phyloP scores from a whole-genome alignment of 495 filamentous ascomycete species.

The Aspergillus indologenus region DNA sequence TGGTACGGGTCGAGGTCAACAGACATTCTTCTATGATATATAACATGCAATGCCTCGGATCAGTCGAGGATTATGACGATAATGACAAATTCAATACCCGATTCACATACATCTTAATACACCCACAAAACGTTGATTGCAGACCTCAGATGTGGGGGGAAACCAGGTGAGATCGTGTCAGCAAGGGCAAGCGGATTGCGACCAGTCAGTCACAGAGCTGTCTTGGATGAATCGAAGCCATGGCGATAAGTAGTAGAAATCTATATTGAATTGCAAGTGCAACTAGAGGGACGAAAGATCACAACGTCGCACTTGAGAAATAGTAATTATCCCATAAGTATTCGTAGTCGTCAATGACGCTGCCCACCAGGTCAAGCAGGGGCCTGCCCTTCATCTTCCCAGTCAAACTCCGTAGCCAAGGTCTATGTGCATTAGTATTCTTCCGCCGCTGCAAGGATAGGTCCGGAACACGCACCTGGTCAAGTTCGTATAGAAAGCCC shows the following conservation, averaged over 20 bases:
- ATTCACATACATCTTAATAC: not conserved
- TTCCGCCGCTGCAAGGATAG: not conserved
- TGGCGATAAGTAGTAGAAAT: not conserved
- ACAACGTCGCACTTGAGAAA: constrained; percentile 73
- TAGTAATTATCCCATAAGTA: constrained; percentile 98
- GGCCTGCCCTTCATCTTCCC: constrained; percentile 69
- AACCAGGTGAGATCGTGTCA: too few relatives aligned
- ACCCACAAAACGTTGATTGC: not conserved
- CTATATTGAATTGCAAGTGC: not conserved
- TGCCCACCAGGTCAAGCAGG: constrained; percentile 73
- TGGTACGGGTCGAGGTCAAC: constrained; percentile 42
- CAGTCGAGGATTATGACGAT: constrained; percentile 8
- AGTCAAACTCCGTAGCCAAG: constrained; percentile 59
- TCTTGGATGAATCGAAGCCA: not conserved
- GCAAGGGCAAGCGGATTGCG: not conserved
- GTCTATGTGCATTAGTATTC: constrained; percentile 43
- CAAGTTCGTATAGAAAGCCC: constrained; percentile 92
- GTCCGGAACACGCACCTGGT: constrained; percentile 58
- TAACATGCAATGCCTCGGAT: constrained; percentile 1
- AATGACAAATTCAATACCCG: constrained; percentile 13
- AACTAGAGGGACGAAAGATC: constrained; percentile 6
- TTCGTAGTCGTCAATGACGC: constrained; percentile 89
- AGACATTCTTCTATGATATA: constrained; percentile 29
- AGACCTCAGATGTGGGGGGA: too few relatives aligned
- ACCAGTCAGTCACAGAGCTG: not conserved